Conservation (phyloP, 2,329 filamentous ascomycete genomes). For the Ilyonectria destructans region DNA sequence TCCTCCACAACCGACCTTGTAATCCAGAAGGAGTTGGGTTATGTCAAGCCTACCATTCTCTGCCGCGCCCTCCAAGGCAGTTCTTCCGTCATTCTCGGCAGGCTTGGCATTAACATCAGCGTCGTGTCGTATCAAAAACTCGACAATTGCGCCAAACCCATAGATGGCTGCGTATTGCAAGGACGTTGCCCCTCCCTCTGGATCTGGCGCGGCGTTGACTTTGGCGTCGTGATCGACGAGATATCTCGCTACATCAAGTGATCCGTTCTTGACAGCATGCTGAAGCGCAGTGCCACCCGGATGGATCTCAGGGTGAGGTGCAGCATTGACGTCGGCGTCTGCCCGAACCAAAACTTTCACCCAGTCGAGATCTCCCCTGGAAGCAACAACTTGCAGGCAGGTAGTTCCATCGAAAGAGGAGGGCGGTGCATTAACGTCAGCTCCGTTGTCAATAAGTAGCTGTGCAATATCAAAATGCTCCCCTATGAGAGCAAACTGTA, state of each 20-base stretch:
- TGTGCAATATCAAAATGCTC: not conserved
- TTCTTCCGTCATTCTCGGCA: not conserved
- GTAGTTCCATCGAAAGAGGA: not conserved
- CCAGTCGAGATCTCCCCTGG: not conserved
- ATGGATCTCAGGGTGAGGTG: not conserved
- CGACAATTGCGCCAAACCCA: not conserved
- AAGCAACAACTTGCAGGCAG: not conserved
- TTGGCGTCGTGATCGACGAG: not conserved
- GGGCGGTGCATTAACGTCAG: not conserved
- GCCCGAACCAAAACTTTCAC: not conserved
- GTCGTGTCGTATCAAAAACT: not conserved
- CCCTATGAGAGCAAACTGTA: not conserved
- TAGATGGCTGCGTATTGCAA: not conserved
- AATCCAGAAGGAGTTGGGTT: not conserved
- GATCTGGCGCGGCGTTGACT: not conserved
- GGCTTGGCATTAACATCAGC: slow-evolving; percentile 1
- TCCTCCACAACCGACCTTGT: too few relatives aligned
- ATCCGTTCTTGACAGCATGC: not conserved
- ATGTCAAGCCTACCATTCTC: slow-evolving; percentile 11
- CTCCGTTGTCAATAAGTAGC: not conserved
- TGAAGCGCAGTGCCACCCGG: not conserved
- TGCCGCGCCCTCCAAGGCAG: slow-evolving; percentile 2
- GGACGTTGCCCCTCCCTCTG: not conserved
- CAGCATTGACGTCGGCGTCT: slow-evolving; percentile 1
- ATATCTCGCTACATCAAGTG: not conserved